phyloP scores from a whole-genome alignment of 306 rosid genomes.

The Cucurbita moschata region DNA sequence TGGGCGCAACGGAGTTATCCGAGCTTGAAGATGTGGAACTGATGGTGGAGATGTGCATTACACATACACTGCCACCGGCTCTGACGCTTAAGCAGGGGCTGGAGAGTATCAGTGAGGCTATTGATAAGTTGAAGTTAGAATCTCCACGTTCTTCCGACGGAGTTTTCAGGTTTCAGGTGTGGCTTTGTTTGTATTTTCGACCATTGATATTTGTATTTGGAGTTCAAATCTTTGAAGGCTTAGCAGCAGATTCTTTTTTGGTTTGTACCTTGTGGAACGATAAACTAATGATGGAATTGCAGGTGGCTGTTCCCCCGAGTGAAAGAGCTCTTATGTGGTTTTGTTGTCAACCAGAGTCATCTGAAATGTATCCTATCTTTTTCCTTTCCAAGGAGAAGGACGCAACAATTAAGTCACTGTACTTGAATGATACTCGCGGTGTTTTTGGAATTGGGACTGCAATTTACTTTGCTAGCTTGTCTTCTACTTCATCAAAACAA shows the following conservation, averaged over 20 bases:
- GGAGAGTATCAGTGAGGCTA: conserved; percentile 40
- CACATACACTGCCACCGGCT: conserved; percentile 53
- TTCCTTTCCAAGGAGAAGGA: conserved; percentile 48
- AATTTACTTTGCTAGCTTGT: conserved; percentile 30
- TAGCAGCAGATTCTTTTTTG: not conserved
- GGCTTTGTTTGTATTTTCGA: not conserved
- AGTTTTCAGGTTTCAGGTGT: conserved; percentile 67
- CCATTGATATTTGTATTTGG: not conserved
- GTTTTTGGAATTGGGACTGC: conserved; percentile 75
- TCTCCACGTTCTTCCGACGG: conserved; percentile 44
- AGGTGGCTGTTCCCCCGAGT: conserved; percentile 85
- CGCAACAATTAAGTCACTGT: conserved; percentile 36
- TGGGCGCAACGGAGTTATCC: conserved; percentile 10
- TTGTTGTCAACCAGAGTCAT: conserved; percentile 59
- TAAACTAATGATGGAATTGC: conserved; percentile 8
- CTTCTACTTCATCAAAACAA: conserved; percentile 17
- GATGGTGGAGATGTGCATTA: conserved; percentile 52
- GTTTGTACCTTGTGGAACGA: not conserved
- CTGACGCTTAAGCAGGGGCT: conserved; percentile 63
- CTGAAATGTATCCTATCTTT: conserved; percentile 53
- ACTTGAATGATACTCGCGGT: conserved; percentile 51
- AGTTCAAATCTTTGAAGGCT: not conserved
- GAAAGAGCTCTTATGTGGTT: conserved; percentile 70
- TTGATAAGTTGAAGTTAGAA: conserved; percentile 34
- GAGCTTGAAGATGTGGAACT: conserved; percentile 27